Conservation (phyloP, 768 basidiomycete genomes). For the Lactifluus hygrophoroides region DNA sequence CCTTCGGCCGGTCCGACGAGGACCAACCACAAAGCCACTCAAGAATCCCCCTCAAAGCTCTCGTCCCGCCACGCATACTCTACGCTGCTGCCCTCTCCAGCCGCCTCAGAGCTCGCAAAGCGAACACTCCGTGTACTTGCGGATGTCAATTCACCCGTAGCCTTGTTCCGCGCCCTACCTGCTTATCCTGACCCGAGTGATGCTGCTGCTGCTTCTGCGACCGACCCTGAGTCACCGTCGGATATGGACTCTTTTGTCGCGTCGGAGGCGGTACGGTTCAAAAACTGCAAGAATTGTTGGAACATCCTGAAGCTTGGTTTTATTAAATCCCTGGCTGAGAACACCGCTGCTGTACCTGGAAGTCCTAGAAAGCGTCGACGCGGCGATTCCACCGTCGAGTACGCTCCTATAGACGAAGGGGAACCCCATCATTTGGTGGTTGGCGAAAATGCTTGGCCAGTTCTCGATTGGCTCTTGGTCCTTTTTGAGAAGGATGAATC, state of each 20-base stretch:
- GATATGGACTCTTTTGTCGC: constrained; percentile 18
- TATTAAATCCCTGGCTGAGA: constrained; percentile 4
- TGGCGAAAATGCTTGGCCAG: constrained; percentile 57
- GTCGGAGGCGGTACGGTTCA: constrained; percentile 16
- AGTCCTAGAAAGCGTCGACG: constrained; percentile 22
- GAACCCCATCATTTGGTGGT: constrained; percentile 31
- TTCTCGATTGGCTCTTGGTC: constrained; percentile 59
- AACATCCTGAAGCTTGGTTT: constrained; percentile 18
- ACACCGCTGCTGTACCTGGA: neutral
- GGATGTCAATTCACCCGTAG: constrained; percentile 13
- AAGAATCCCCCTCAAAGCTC: constrained; percentile 17
- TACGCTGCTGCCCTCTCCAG: constrained; percentile 11
- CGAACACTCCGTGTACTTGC: constrained; percentile 17
- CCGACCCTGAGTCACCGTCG: neutral
- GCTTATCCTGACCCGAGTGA: constrained; percentile 14
- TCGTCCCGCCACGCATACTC: constrained; percentile 17
- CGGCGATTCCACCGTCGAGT: constrained; percentile 25
- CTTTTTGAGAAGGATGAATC: constrained; percentile 64
- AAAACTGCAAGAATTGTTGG: constrained; percentile 22
- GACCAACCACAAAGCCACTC: neutral
- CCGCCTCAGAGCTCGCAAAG: constrained; percentile 12
- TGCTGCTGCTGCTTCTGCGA: neutral
- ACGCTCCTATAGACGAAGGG: constrained; percentile 24
- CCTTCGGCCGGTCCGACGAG: neutral
- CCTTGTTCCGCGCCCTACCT: constrained; percentile 19